Percentiles rank a stretch among this genome's conserved stretches.
phyloP scores from a whole-genome alignment of 805 yeast genomes.

The Ogataea henricii region DNA sequence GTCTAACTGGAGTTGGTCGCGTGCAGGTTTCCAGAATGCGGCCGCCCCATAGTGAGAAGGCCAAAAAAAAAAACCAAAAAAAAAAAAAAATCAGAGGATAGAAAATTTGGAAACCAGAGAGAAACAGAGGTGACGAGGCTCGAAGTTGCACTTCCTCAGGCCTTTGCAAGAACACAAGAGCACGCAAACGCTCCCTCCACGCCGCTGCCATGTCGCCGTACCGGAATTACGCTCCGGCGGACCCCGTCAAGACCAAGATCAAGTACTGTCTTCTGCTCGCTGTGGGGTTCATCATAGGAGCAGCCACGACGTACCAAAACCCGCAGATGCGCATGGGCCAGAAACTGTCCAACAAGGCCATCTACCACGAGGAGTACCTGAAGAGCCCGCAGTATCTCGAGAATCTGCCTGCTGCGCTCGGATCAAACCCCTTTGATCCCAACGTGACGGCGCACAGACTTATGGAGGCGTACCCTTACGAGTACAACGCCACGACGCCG shows the following conservation, averaged over 20 bases:
- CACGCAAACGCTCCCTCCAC: too few relatives aligned
- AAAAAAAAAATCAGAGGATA: background rate
- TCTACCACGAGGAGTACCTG: conserved; percentile 12
- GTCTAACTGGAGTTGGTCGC: background rate
- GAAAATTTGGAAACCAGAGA: background rate
- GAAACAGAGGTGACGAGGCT: background rate
- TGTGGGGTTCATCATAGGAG: conserved; percentile 9
- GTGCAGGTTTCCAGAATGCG: background rate
- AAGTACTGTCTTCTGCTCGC: conserved; percentile 5
- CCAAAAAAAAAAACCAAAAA: background rate
- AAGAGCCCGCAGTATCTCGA: conserved; percentile 10
- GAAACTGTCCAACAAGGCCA: conserved; percentile 3
- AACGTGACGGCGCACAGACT: conserved; percentile 15
- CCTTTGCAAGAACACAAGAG: too few relatives aligned
- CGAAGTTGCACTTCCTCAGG: too few relatives aligned
- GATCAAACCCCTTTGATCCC: conserved; percentile 18
- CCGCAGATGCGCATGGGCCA: conserved; percentile 3
- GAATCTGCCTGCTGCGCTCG: conserved; percentile 11
- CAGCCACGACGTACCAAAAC: conserved; percentile 3
- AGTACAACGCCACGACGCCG: conserved; percentile 6
- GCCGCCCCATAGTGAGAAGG: background rate
- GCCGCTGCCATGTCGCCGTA: background rate
- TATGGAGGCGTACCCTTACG: conserved; percentile 10
- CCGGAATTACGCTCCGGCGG: background rate
- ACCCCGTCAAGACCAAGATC: conserved; percentile 2